Evolutionary conservation across 2,329 filamentous ascomycete species (phyloP).

Genomic region (Nectriaceae sp.): DNA sequence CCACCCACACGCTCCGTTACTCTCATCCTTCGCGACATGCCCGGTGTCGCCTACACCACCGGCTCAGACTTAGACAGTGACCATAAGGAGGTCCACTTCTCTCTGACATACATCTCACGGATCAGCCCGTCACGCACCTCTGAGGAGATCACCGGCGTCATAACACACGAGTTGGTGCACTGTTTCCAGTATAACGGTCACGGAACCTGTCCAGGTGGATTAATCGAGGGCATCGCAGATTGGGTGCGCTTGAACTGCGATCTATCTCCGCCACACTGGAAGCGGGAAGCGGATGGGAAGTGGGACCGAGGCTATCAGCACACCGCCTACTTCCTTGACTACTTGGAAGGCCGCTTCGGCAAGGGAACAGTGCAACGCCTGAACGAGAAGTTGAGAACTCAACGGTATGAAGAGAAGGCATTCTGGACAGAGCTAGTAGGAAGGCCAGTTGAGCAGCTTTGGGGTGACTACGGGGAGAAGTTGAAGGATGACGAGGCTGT

Average conservation of each 20-base stretch:
- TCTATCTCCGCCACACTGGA: slow-evolving; percentile 84
- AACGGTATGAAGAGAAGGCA: slow-evolving; percentile 62
- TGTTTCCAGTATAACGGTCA: slow-evolving; percentile 82
- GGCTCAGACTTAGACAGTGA: slow-evolving; percentile 76
- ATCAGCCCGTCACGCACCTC: slow-evolving; percentile 45
- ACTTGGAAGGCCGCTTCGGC: slow-evolving; percentile 70
- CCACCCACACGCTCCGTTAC: slow-evolving; percentile 83
- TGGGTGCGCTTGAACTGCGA: slow-evolving; percentile 80
- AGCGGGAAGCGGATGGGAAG: slow-evolving; percentile 53
- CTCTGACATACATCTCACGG: slow-evolving; percentile 68
- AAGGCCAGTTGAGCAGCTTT: slow-evolving; percentile 66
- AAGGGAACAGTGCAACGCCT: slow-evolving; percentile 60
- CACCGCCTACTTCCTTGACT: slow-evolving; percentile 89
- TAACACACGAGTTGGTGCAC: slow-evolving; percentile 93
- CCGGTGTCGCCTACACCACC: slow-evolving; percentile 86
- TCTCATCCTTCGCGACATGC: slow-evolving; percentile 75
- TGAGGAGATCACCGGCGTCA: slow-evolving; percentile 76
- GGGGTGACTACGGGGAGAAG: slow-evolving; percentile 66
- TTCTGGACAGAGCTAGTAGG: slow-evolving; percentile 74
- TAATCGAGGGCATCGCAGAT: slow-evolving; percentile 91
- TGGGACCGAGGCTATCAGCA: slow-evolving; percentile 92
- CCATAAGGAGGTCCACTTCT: slow-evolving; percentile 94
- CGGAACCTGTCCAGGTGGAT: slow-evolving; percentile 66
- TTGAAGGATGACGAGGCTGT: slow-evolving; percentile 15
- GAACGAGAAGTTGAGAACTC: slow-evolving; percentile 67